Evolutionary conservation across 371 early-diverging fungal genomes (phyloP).

Genomic region (Haplosporangium sp.): DNA sequence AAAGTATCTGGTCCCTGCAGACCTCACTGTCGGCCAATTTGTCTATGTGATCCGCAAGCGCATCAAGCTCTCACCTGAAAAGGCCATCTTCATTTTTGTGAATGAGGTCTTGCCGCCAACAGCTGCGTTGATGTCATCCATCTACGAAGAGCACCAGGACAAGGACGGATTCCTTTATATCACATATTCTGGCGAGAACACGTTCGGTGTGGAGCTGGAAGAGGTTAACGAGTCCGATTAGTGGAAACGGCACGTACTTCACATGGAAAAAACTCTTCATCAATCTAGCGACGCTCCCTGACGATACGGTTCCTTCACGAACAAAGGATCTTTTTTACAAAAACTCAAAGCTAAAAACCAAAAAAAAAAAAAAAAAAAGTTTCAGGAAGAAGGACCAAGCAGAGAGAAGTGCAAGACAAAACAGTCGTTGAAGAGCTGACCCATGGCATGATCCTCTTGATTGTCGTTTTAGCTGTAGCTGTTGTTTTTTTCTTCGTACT

Average conservation of each 20-base stretch:
- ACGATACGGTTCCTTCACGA: no score
- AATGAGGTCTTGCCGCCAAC: constrained; percentile 95
- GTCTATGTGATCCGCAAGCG: constrained; percentile 96
- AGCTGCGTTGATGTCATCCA: constrained; percentile 86
- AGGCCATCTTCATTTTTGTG: constrained; percentile 98
- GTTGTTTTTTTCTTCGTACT: no score
- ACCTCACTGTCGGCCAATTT: constrained; percentile 97
- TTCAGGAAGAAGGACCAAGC: no score
- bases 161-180: constrained; percentile 97
- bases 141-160: constrained; percentile 95
- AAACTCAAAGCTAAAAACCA: no score
- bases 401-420: no score
- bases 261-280: no score
- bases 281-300: no score
- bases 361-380: no score
- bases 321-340: no score
- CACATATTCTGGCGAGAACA: constrained; percentile 90
- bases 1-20: constrained; percentile 97
- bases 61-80: constrained; percentile 93
- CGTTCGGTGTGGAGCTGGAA: constrained; percentile 69
- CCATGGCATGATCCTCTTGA: no score
- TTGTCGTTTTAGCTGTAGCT: no score
- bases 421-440: no score
- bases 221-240: constrained; percentile 14
- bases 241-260: not conserved